These are phyloP conservation scores for Candida sonorensis DNA, from an alignment of 805 yeast species.

Conservation along the genomic window DNA sequence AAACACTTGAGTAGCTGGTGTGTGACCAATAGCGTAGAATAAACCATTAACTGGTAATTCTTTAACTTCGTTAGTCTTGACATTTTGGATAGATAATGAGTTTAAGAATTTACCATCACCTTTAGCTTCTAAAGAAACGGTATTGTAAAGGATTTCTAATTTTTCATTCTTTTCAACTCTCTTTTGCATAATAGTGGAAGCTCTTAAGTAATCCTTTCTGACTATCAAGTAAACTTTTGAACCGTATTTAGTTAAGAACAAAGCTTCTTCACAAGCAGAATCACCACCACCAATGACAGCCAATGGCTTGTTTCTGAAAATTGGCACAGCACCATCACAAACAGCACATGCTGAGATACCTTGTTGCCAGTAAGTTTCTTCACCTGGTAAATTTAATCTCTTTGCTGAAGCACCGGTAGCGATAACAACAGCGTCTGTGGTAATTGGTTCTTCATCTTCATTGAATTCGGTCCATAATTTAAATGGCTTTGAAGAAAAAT, in stretches of 20 bases:
- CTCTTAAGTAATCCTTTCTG: slow-evolving; percentile 91
- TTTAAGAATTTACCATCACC: slow-evolving; percentile 87
- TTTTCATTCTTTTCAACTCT: slow-evolving; percentile 80
- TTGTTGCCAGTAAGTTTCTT: slow-evolving; percentile 97
- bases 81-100: slow-evolving; percentile 59
- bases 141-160: slow-evolving; percentile 84
- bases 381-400: slow-evolving; percentile 92
- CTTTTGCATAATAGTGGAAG: slow-evolving; percentile 95
- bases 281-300: slow-evolving; percentile 99
- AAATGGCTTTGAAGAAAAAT: slow-evolving; percentile 82
- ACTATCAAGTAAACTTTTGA: slow-evolving; percentile 91
- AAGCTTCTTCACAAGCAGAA: slow-evolving; percentile 98
- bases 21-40: slow-evolving; percentile 97
- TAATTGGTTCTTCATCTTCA: slow-evolving; percentile 86
- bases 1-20: slow-evolving; percentile 86
- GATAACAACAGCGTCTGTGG: slow-evolving; percentile 85
- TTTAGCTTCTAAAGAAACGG: slow-evolving; percentile 79
- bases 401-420: slow-evolving; percentile 99
- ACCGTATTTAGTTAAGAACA: slow-evolving; percentile 94
- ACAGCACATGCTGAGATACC: slow-evolving; percentile 99
- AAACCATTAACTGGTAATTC: slow-evolving; percentile 83
- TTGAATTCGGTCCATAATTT: slow-evolving; percentile 95
- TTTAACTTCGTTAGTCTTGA: slow-evolving; percentile 56
- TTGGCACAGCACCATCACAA: slow-evolving; percentile 99
- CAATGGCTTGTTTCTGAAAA: slow-evolving; percentile 94